A percentile compares a stretch with the other conserved stretches of the same genome.
These are phyloP conservation scores for Aspergillus thermomutatus DNA, from an alignment of 2,329 filamentous ascomycete species.

Conservation along the genomic window DNA sequence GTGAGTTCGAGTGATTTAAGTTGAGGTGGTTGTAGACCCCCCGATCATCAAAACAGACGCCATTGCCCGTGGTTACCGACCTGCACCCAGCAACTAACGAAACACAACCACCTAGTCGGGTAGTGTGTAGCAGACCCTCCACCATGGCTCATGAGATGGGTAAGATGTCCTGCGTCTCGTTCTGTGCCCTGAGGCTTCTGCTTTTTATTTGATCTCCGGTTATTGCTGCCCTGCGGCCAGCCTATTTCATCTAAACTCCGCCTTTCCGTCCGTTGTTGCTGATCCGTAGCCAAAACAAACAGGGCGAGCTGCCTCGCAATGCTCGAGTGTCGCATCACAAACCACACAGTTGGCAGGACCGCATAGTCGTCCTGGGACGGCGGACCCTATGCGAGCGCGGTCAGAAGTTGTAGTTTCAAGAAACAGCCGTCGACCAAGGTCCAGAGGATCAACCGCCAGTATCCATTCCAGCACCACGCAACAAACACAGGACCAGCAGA, in stretches of 20 bases:
- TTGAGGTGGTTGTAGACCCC: slow-evolving; percentile 19
- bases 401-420: slow-evolving; percentile 41
- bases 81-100: slow-evolving; percentile 19
- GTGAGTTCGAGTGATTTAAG: slow-evolving; percentile 12
- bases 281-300: slow-evolving; percentile 11
- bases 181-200: not conserved
- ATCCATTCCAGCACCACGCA: slow-evolving; percentile 47
- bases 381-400: slow-evolving; percentile 39
- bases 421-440: slow-evolving; percentile 41
- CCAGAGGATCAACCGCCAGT: slow-evolving; percentile 46
- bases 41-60: slow-evolving; percentile 27
- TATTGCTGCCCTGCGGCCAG: slow-evolving; percentile 3
- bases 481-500: slow-evolving; percentile 41
- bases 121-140: slow-evolving; percentile 12
- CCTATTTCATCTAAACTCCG: not conserved
- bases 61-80: slow-evolving; percentile 28
- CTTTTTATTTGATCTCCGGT: not conserved
- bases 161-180: slow-evolving; percentile 16
- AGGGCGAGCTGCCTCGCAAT: slow-evolving; percentile 38
- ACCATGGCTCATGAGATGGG: slow-evolving; percentile 33
- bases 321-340: slow-evolving; percentile 37
- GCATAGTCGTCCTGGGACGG: slow-evolving; percentile 40
- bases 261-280: slow-evolving; percentile 6
- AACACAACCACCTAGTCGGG: slow-evolving; percentile 13
- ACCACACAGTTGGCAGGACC: slow-evolving; percentile 35